phyloP scores from a whole-genome alignment of 1,284 basidiomycete species.

The Apiotrichum porosum region DNA sequence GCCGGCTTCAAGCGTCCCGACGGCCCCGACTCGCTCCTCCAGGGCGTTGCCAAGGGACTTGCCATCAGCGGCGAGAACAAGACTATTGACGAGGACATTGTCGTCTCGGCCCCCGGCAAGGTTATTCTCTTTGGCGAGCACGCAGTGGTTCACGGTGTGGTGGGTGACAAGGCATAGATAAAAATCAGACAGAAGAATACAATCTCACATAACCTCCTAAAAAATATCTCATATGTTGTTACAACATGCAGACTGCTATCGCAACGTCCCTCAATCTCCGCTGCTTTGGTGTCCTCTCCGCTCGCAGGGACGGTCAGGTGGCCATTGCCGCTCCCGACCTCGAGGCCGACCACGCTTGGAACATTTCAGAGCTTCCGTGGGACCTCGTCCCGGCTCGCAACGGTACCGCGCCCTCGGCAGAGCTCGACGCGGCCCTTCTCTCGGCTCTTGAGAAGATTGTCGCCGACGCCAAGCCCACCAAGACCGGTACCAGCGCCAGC shows the following conservation, averaged over 20 bases:
- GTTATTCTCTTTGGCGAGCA: conserved; percentile 99
- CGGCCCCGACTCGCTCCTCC: conserved; percentile 26
- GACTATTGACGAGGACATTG: conserved; percentile 52
- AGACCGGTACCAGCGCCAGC: conserved; percentile 59
- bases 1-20: conserved; percentile 36
- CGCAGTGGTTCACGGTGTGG: conserved; percentile 95
- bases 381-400: conserved; percentile 58
- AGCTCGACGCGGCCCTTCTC: conserved; percentile 65
- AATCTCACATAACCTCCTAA: conserved; percentile 5
- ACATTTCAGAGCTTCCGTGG: conserved; percentile 80
- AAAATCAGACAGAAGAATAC: not conserved
- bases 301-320: conserved; percentile 68
- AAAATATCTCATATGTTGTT: conserved; percentile 7
- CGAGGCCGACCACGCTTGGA: conserved; percentile 76
- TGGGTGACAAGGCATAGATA: conserved; percentile 52
- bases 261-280: conserved; percentile 92
- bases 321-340: conserved; percentile 79
- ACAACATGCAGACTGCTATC: conserved; percentile 68
- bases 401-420: conserved; percentile 56
- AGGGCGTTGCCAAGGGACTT: conserved; percentile 33
- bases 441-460: conserved; percentile 57
- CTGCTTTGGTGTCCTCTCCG: conserved; percentile 80
- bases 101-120: conserved; percentile 94
- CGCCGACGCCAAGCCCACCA: conserved; percentile 27
- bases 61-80: conserved; percentile 22